Base-by-base conservation (phyloP, 345 rosid species). In the Camelina neglecta region DNA sequence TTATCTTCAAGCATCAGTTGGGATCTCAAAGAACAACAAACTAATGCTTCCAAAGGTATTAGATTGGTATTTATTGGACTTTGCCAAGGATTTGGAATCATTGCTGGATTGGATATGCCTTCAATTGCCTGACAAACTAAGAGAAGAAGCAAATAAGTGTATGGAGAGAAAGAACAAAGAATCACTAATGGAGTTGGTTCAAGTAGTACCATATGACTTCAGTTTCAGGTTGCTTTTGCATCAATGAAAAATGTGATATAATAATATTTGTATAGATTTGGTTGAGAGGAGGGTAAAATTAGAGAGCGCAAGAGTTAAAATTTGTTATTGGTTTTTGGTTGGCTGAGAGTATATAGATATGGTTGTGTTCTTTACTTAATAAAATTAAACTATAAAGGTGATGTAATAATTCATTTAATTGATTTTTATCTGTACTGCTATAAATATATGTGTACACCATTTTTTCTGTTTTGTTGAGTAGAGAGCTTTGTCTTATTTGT, bases 21-120 rank as follows among this genome's bases (percentile, higher is more conserved):
- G 93, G 65, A 86, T 92, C 50, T 92, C 96, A 69, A 84, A 78
- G 60, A 82, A 86, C 15, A 88, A 82, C 73, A 88, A 86, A 84
- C 63, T 95, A 51, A 83, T 86, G 72, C 84, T 95, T 35, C 99
- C 97, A 4, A 92, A 88, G 86, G 84, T 90, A 65, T 69, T 92
- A 74, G 97, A 95, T 85, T 90, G 94, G 97, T 90, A 88, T 73
- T 80, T 87, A 38, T 89, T 87, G n/a, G 99, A 92, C 82, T 88
- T 92, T 68, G 94, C 93, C 0, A 90, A 95, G 72, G 94, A 95
- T 80, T 80, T 88, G 81, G 93, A 84, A 38, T 92, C 99, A 2
- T 77, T 95, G 83, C 82, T 89, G 0, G 96, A 89, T 80, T 94
- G 98, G 97, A 72, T 90, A 16, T 90, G 91, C 81, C 85, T 87